Evolutionary conservation across 2,329 filamentous ascomycete genomes (phyloP).

Genomic region (Sporothrix globosa): DNA sequence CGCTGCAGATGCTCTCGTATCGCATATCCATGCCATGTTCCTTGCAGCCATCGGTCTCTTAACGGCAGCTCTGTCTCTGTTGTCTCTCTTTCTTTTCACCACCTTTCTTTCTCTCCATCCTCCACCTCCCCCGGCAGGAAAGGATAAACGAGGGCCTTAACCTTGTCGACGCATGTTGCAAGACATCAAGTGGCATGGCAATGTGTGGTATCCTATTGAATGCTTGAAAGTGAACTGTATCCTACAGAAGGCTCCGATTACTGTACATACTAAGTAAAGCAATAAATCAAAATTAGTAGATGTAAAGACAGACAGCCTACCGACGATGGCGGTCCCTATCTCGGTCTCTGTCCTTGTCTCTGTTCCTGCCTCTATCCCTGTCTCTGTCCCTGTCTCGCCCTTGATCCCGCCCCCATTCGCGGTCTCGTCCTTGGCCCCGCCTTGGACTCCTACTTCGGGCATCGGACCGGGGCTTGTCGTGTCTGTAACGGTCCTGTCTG

Average conservation of each 20-base stretch:
- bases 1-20: conserved; percentile 8
- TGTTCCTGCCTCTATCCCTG: conserved; percentile 40
- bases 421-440: conserved; percentile 35
- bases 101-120: not conserved
- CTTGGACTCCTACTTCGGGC: conserved; percentile 22
- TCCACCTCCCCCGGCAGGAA: not conserved
- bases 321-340: conserved; percentile 14
- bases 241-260: not conserved
- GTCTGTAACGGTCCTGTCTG: conserved; percentile 30
- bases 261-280: not conserved
- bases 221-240: not conserved
- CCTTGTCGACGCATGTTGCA: not conserved
- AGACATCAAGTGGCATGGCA: not conserved
- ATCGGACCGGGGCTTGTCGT: conserved; percentile 17
- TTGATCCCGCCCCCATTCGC: conserved; percentile 13
- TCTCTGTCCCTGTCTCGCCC: conserved; percentile 31
- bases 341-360: not conserved
- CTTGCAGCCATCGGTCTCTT: not conserved
- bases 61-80: not conserved
- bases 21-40: not conserved
- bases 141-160: conserved; percentile 14
- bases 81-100: not conserved
- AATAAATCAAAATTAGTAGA: not conserved
- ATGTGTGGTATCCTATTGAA: conserved; percentile 21
- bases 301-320: not conserved